A percentile compares a stretch with the other conserved stretches of the same genome.
phyloP scores from a whole-genome alignment of 148 eudicot genomes.

The Chenopodium album region DNA sequence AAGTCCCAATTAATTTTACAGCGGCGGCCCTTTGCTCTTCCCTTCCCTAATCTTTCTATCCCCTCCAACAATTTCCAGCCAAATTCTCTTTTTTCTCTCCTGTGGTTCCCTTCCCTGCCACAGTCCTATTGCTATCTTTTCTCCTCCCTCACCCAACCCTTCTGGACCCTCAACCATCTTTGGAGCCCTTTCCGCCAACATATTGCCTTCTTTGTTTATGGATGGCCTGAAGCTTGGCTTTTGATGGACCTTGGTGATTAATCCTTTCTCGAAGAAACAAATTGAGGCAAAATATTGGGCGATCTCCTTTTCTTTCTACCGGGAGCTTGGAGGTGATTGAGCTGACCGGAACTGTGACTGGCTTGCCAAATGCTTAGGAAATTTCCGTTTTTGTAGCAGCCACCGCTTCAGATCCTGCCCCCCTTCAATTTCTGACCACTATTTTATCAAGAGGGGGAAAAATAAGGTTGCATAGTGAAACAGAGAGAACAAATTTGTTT shows the following conservation, averaged over 20 bases:
- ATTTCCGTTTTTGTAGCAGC: too few species aligned
- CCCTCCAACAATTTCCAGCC: background rate
- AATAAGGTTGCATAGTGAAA: background rate
- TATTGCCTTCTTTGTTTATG: background rate
- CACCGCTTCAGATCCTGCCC: too few species aligned
- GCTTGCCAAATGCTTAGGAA: too few species aligned
- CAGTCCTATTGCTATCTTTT: background rate
- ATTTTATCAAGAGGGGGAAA: background rate
- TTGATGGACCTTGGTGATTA: background rate
- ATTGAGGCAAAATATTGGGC: background rate
- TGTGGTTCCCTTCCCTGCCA: background rate
- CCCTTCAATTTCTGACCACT: too few species aligned
- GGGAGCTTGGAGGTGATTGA: too few species aligned
- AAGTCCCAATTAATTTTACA: background rate
- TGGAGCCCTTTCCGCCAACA: background rate
- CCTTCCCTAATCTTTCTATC: background rate
- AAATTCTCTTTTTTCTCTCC: background rate
- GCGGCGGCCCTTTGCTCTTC: background rate
- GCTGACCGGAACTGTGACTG: too few species aligned
- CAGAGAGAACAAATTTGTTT: background rate
- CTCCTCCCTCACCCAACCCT: background rate
- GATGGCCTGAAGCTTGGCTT: background rate
- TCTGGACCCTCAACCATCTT: background rate
- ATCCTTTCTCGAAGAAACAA: background rate
- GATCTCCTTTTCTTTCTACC: too few species aligned